Evolutionary conservation across 768 basidiomycete species (phyloP).

Genomic region (Pisolithus microcarpus): DNA sequence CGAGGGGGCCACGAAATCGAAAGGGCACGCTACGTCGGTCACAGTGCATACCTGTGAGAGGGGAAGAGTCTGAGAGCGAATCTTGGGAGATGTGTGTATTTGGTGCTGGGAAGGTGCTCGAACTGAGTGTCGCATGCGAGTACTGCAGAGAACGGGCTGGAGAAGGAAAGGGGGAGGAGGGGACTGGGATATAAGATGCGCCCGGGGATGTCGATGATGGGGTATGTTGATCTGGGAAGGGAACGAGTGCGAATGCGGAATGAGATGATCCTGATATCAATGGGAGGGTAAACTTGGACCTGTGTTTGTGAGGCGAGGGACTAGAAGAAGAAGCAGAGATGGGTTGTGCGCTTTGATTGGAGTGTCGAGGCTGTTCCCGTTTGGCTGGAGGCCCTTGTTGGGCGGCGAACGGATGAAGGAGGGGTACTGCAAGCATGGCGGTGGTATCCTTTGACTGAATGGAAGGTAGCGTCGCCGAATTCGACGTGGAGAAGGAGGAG

Average conservation of each 20-base stretch:
- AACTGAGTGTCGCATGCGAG: not conserved
- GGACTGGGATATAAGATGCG: not conserved
- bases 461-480: not conserved
- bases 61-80: not conserved
- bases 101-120: not conserved
- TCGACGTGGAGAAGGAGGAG: not conserved
- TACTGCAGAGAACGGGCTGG: not conserved
- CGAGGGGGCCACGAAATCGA: not conserved
- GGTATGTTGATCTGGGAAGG: not conserved
- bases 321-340: not conserved
- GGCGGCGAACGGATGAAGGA: not conserved
- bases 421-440: not conserved
- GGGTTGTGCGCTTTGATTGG: not conserved
- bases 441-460: not conserved
- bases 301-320: not conserved
- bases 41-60: not conserved
- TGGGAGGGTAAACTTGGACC: not conserved
- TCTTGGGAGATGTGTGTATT: not conserved
- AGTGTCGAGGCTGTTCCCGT: not conserved
- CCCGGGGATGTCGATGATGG: not conserved
- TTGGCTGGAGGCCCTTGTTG: not conserved
- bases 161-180: not conserved
- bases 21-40: not conserved
- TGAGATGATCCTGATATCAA: not conserved
- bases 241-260: not conserved